phyloP scores from a whole-genome alignment of 148 eudicot species.

The Fallopia convolvulus region DNA sequence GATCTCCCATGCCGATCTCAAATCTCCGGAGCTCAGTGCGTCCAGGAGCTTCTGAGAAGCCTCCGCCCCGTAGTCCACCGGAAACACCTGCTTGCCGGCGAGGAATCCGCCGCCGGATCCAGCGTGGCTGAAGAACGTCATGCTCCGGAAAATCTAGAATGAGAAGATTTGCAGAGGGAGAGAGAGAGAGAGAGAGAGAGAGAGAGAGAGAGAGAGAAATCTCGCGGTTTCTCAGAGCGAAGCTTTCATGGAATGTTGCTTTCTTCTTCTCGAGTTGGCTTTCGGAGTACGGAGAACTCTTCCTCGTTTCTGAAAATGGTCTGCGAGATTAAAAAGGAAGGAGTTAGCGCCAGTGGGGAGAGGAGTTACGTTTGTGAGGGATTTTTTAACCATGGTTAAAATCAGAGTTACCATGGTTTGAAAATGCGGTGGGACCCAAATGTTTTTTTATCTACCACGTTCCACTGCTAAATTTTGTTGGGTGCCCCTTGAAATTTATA shows the following conservation, averaged over 20 bases:
- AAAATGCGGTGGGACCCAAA: background rate
- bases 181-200: background rate
- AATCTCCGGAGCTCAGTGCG: slow-evolving; percentile 40
- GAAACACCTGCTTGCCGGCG: slow-evolving; percentile 57
- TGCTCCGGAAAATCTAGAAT: slow-evolving; percentile 22
- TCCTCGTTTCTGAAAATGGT: background rate
- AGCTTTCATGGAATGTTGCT: slow-evolving; percentile 7
- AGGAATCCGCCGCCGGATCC: slow-evolving; percentile 30
- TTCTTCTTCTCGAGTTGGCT: background rate
- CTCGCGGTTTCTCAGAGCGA: background rate
- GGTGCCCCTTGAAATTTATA: no score
- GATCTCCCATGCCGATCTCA: slow-evolving; percentile 33
- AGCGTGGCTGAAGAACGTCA: slow-evolving; percentile 50
- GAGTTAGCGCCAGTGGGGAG: slow-evolving; percentile 7
- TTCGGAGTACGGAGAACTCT: slow-evolving; percentile 1
- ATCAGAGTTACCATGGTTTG: background rate
- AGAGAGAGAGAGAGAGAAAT: background rate
- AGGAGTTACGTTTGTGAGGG: background rate
- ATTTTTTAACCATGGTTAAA: background rate
- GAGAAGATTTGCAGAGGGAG: background rate
- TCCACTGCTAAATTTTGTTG: background rate
- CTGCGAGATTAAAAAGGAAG: background rate
- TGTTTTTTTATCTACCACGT: background rate
- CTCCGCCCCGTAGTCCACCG: slow-evolving; percentile 67
- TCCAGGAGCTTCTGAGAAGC: slow-evolving; percentile 71